These are phyloP conservation scores for Retiboletus fuscus DNA, from an alignment of 1,284 basidiomycete genomes.

Conservation along the genomic window DNA sequence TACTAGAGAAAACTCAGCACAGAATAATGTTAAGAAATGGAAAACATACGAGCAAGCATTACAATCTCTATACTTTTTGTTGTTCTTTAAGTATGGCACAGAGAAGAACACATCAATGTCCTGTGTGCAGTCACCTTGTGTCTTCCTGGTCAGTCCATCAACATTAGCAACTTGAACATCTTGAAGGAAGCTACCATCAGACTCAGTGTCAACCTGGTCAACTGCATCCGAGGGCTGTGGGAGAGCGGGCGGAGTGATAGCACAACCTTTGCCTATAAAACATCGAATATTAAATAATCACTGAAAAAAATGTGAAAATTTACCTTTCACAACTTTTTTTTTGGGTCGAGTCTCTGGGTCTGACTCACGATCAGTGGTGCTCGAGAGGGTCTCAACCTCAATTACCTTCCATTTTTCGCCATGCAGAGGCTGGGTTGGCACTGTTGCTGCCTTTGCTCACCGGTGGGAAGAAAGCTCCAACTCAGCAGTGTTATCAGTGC, in stretches of 20 bases:
- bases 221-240: too few species aligned
- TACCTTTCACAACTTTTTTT: too few species aligned
- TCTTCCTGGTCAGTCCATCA: not conserved
- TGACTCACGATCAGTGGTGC: not conserved
- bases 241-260: too few species aligned
- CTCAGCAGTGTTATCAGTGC: constrained; percentile 11
- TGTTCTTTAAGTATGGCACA: not conserved
- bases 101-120: not conserved
- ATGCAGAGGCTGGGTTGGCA: not conserved
- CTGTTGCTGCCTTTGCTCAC: not conserved
- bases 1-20: constrained; percentile 2
- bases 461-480: constrained; percentile 7
- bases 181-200: not conserved
- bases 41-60: constrained; percentile 7
- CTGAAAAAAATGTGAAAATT: too few species aligned
- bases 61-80: constrained; percentile 10
- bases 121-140: constrained; percentile 1
- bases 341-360: not conserved
- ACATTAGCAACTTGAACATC: not conserved
- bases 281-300: too few species aligned
- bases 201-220: not conserved
- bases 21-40: too few species aligned
- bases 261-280: too few species aligned
- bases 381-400: not conserved
- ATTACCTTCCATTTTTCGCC: not conserved